Evolutionary conservation across 768 basidiomycete species (phyloP), one percentile per base, ranked within the genome.

Genomic region (Polyporus arcularius): DNA sequence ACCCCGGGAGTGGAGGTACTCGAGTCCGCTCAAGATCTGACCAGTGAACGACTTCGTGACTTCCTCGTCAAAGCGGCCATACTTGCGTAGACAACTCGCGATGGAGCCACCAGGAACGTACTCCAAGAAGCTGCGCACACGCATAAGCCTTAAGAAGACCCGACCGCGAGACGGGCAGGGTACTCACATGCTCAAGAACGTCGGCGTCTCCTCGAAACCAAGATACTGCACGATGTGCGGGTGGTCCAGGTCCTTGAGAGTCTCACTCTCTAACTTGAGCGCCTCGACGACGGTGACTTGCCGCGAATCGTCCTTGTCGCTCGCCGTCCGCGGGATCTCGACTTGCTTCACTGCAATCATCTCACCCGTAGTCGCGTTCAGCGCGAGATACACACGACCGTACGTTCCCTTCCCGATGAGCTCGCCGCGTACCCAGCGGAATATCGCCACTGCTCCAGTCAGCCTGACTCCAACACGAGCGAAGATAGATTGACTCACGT

Each of bases 311-410:
- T 86, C 90, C 74, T 90, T 92, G 76, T 99, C 97, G 68, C 91
- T 94, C 16, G 87, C 86, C 8, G 94, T 96, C 53, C 86, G 85
- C 1, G 97, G 96, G 59, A 96, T 84, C 73, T 98, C 97, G 49
- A 99, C 97, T 75, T 98, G 97, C 75, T 99, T 99, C 65, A 99
- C 97, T 16, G 97, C 97, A 68, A 98, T 95, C 93, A 98, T 96
- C 75, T 98, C 96, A 58, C 95, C 95, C 0, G 95, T 96, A 3
- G 93, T 95, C 35, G 92, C 94, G 72, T 98, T 98, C 60, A 98
- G 79, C 16, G 94, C 97, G 56, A 98, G 85, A 70, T 98, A 99
- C 31, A 99, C 97, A 45, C 92, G 86, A 12, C 97, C 97, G 69
- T 96, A 99, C 12, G 95, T 96, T 28, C 97, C 97, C 70, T 92